Percentiles rank a stretch among this genome's conserved stretches.
Evolutionary conservation across 352 stramenopile species (phyloP).

Genomic region (Pilasporangium apinafurcum): DNA sequence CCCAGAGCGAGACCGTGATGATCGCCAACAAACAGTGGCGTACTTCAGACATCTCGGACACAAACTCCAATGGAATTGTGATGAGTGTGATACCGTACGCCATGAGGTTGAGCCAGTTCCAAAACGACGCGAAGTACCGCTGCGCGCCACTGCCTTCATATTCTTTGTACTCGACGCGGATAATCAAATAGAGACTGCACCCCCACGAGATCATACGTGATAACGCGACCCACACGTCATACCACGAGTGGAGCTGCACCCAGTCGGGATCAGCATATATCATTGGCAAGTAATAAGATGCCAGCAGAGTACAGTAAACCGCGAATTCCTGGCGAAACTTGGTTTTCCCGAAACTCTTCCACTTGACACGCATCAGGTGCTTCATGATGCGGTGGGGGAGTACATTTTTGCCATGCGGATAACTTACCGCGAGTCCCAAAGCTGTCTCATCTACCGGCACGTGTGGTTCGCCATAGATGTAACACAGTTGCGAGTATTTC

Average conservation of each 20-base stretch:
- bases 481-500: constrained; percentile 35
- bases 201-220: constrained; percentile 36
- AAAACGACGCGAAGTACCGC: constrained; percentile 54
- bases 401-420: constrained; percentile 26
- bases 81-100: constrained; percentile 36
- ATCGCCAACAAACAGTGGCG: constrained; percentile 46
- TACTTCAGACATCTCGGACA: constrained; percentile 13
- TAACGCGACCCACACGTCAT: constrained; percentile 41
- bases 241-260: constrained; percentile 20
- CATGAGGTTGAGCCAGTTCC: constrained; percentile 49
- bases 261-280: constrained; percentile 53
- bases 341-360: constrained; percentile 40
- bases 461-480: constrained; percentile 43
- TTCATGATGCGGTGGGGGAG: constrained; percentile 48
- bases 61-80: constrained; percentile 48
- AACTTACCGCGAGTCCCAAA: constrained; percentile 33
- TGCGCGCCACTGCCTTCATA: constrained; percentile 26
- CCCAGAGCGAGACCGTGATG: constrained; percentile 53
- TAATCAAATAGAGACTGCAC: constrained; percentile 42
- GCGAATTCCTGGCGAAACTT: constrained; percentile 50
- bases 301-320: constrained; percentile 37
- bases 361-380: constrained; percentile 47
- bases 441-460: constrained; percentile 40
- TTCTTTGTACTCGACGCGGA: constrained; percentile 44
- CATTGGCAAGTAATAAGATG: constrained; percentile 49